phyloP scores from a whole-genome alignment of 768 basidiomycete genomes.

The Leccinum arenicola region DNA sequence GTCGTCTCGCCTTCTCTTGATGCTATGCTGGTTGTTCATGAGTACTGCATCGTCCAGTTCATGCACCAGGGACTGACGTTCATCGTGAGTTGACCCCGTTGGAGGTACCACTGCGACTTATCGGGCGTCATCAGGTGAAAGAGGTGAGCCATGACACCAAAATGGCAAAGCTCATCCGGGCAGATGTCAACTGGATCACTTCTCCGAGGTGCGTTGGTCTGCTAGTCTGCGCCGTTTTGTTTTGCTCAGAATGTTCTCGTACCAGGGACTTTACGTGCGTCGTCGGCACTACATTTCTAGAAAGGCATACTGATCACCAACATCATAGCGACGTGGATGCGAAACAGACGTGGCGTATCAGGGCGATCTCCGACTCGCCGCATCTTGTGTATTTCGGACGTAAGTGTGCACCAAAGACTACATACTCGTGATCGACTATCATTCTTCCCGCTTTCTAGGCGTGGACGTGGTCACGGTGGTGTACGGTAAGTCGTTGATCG shows the following conservation, averaged over 20 bases:
- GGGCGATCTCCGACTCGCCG: conserved; percentile 55
- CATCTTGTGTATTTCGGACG: conserved; percentile 70
- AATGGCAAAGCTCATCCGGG: conserved; percentile 62
- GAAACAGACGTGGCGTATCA: conserved; percentile 69
- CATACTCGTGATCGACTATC: background rate
- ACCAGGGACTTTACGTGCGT: conserved; percentile 73
- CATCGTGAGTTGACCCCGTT: conserved; percentile 46
- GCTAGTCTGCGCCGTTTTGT: background rate
- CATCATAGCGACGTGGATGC: conserved; percentile 69
- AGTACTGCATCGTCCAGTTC: conserved; percentile 45
- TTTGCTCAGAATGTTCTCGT: background rate
- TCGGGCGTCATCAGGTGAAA: conserved; percentile 48
- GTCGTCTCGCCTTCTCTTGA: conserved; percentile 18
- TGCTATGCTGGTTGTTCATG: conserved; percentile 3
- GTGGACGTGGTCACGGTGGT: conserved; percentile 66
- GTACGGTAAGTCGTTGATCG: conserved; percentile 52
- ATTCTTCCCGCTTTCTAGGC: conserved; percentile 35
- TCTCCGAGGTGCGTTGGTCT: conserved; percentile 49
- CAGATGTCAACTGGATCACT: conserved; percentile 86
- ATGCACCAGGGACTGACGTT: conserved; percentile 86
- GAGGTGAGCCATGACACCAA: conserved; percentile 80
- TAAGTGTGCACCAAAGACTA: conserved; percentile 34
- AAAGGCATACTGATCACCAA: background rate
- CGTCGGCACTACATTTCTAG: background rate
- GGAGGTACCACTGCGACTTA: conserved; percentile 1